Evolutionary conservation across 305 asterid genomes (phyloP).

Genomic region (Coffea humblotiana): DNA sequence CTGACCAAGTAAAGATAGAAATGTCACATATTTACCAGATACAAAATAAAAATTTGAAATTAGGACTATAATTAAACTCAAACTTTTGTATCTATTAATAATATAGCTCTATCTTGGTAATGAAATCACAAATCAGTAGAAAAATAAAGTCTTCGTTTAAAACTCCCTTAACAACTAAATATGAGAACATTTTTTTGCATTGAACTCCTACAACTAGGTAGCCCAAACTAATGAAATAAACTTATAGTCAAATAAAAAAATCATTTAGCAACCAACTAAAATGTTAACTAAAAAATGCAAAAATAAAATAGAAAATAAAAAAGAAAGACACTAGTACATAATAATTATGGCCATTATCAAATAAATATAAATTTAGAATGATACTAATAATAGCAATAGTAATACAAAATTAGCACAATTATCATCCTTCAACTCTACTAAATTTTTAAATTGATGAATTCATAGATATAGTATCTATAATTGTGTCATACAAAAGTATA

Average conservation of each 20-base stretch:
- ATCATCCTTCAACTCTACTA: neutral
- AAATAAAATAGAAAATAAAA: neutral
- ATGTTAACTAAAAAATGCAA: neutral
- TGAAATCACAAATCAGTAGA: no score
- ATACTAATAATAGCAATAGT: no score
- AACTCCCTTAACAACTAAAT: no score
- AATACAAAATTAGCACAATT: neutral
- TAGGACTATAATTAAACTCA: neutral
- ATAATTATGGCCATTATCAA: no score
- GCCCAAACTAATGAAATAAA: no score
- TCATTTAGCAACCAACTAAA: neutral
- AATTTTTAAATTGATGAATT: neutral
- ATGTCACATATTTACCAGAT: neutral
- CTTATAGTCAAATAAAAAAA: no score
- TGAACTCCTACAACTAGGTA: neutral
- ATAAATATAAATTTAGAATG: no score
- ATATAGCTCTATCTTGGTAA: no score
- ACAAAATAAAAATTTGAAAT: neutral
- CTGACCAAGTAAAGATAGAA: conserved; percentile 26
- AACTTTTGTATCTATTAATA: neutral
- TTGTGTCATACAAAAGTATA: neutral
- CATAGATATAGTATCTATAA: neutral
- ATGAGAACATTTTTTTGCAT: no score
- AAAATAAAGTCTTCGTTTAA: no score
- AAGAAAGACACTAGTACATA: neutral